Conservation (phyloP, 495 filamentous ascomycete species). For the Thozetella sp. region DNA sequence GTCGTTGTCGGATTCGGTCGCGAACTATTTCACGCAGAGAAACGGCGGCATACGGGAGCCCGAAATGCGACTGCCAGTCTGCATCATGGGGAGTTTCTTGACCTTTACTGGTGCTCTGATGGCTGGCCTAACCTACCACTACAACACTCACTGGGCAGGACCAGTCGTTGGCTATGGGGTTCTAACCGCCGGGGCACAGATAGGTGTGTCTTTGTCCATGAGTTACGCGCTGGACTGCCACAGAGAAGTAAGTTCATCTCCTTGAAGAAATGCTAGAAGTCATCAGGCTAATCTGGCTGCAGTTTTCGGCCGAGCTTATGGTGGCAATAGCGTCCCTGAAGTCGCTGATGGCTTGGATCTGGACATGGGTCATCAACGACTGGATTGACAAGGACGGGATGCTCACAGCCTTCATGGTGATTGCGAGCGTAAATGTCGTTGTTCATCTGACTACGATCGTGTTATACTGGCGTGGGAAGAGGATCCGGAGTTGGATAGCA, state of each 20-base stretch:
- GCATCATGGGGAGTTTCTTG: not conserved
- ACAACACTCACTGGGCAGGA: not conserved
- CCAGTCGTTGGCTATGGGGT: not conserved
- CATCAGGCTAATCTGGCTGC: not conserved
- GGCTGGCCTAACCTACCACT: not conserved
- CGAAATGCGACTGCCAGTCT: not conserved
- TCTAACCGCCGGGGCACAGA: not conserved
- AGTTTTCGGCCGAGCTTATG: not conserved
- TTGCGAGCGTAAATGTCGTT: not conserved
- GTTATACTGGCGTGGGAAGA: not conserved
- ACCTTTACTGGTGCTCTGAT: not conserved
- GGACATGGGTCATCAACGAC: not conserved
- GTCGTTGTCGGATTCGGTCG: not conserved
- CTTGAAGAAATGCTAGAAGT: not conserved
- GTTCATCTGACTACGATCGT: not conserved
- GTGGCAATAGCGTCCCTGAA: not conserved
- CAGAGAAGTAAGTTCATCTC: not conserved
- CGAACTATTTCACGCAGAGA: not conserved
- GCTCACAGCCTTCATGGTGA: not conserved
- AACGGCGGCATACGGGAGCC: not conserved
- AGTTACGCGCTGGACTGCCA: not conserved
- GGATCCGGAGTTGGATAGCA: not conserved
- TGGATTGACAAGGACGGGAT: not conserved
- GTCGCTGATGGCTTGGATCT: not conserved
- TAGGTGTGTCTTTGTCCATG: not conserved